Evolutionary conservation across 2,329 filamentous ascomycete species (phyloP).

Genomic region (Sarocladiaceae sp.): DNA sequence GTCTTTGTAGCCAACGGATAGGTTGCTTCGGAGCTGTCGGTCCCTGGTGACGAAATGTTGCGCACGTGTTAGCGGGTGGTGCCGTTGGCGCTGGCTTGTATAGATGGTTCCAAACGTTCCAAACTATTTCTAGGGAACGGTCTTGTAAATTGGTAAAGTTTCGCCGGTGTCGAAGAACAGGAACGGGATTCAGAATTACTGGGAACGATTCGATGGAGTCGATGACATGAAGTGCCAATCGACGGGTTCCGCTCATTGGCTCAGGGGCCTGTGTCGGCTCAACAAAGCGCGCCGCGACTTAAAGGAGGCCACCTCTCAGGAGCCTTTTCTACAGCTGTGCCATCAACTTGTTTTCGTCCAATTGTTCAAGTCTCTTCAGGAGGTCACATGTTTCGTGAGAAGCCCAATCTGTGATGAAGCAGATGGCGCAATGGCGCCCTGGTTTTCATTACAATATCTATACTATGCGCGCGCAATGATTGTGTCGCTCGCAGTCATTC

Average conservation of each 20-base stretch:
- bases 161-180: not conserved
- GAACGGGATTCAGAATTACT: not conserved
- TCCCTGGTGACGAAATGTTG: conserved; percentile 1
- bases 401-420: not conserved
- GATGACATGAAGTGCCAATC: not conserved
- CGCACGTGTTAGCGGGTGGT: not conserved
- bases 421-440: not conserved
- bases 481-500: not conserved
- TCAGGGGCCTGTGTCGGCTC: conserved; percentile 8
- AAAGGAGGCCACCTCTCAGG: not conserved
- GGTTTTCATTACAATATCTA: conserved; percentile 3
- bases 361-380: not conserved
- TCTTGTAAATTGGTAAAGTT: not conserved
- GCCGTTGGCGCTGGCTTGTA: too few species aligned
- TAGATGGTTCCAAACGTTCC: too few species aligned
- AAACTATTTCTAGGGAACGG: too few species aligned
- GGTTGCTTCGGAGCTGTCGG: too few species aligned
- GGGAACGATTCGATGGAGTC: not conserved
- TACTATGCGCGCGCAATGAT: not conserved
- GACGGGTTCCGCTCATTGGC: conserved; percentile 1
- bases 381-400: not conserved
- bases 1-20: too few species aligned
- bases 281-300: not conserved
- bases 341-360: not conserved
- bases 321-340: too few species aligned